A percentile compares a stretch with the other conserved stretches of the same genome.
Evolutionary conservation across 2,329 filamentous ascomycete species (phyloP).

Genomic region (Diaporthe nobilis): DNA sequence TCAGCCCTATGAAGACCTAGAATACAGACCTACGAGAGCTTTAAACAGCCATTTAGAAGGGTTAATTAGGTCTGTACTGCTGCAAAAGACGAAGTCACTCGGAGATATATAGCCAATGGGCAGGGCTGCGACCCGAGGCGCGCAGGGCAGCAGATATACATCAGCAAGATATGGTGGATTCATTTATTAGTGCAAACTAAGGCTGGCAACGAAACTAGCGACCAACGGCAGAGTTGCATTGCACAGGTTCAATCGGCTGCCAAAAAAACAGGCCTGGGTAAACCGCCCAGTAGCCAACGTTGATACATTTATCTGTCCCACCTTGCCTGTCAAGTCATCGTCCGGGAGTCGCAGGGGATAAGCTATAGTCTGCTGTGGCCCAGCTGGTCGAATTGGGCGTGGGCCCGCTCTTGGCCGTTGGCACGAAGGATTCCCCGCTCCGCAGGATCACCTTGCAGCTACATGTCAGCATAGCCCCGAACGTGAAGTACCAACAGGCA

Average conservation of each 20-base stretch:
- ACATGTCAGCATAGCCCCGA: conserved; percentile 10
- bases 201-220: not conserved
- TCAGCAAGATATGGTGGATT: not conserved
- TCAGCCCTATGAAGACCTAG: not conserved
- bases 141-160: too few species aligned
- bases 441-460: not conserved
- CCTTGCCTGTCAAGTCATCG: not conserved
- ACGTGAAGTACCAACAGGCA: not conserved
- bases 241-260: not conserved
- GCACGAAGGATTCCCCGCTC: not conserved
- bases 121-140: too few species aligned
- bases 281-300: not conserved
- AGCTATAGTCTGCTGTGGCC: not conserved
- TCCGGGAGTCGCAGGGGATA: not conserved
- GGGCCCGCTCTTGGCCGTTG: not conserved
- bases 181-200: not conserved
- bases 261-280: not conserved
- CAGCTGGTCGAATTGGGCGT: not conserved
- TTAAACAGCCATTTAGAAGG: too few species aligned
- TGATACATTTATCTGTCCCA: not conserved
- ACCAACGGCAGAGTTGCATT: not conserved
- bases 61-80: too few species aligned
- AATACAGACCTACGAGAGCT: too few species aligned
- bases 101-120: too few species aligned
- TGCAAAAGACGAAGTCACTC: too few species aligned